Evolutionary conservation across 257 asterid species (phyloP).

Genomic region (Scutellaria barbata): DNA sequence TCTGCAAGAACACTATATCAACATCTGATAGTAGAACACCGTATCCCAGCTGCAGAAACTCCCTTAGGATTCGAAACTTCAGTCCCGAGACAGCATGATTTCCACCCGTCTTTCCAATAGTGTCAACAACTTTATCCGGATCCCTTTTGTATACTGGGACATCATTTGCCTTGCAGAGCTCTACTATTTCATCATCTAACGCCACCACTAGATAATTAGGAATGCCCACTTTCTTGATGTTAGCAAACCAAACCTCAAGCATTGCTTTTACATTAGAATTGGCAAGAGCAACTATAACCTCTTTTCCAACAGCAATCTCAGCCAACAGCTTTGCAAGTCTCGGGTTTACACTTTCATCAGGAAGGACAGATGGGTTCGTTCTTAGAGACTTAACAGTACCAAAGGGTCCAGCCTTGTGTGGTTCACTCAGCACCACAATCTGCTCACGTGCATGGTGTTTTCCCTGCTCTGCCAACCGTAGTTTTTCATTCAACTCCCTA

Average conservation of each 20-base stretch:
- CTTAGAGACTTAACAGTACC: conserved; percentile 77
- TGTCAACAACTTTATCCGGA: conserved; percentile 58
- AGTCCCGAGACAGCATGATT: conserved; percentile 76
- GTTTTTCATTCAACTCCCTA: conserved; percentile 61
- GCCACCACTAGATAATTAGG: conserved; percentile 76
- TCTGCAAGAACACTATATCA: conserved; percentile 76
- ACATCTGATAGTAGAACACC: conserved; percentile 79
- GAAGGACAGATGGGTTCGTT: conserved; percentile 64
- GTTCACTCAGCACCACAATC: conserved; percentile 47
- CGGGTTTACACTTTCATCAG: conserved; percentile 75
- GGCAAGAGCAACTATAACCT: conserved; percentile 80
- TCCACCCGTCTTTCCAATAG: conserved; percentile 65
- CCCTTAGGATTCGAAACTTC: conserved; percentile 76
- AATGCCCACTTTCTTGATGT: conserved; percentile 67
- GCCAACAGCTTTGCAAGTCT: conserved; percentile 68
- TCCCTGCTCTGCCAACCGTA: conserved; percentile 57
- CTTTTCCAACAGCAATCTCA: conserved; percentile 61
- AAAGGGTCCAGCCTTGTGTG: conserved; percentile 72
- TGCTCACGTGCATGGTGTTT: conserved; percentile 53
- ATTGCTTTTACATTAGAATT: conserved; percentile 67
- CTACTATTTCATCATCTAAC: conserved; percentile 60
- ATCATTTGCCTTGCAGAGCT: conserved; percentile 63
- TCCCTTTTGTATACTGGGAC: conserved; percentile 73
- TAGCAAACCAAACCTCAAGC: conserved; percentile 71
- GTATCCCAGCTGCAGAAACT: conserved; percentile 84